A percentile compares a stretch with the other conserved stretches of the same genome.
These are phyloP conservation scores for Stemphylium lycopersici DNA, from an alignment of 2,329 filamentous ascomycete species.

Conservation along the genomic window DNA sequence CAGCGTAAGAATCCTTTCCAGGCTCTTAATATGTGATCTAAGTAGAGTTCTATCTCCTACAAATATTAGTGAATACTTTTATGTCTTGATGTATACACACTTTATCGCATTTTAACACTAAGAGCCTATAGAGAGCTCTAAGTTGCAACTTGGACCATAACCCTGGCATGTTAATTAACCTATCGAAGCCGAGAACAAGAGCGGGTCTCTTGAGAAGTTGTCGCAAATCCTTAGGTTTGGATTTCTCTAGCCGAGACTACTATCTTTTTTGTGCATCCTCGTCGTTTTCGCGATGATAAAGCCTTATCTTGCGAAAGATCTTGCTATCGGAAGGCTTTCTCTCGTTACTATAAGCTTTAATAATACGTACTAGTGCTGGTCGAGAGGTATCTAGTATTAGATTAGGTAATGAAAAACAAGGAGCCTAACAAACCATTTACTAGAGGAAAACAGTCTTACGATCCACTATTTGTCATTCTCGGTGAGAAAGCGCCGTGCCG, in stretches of 20 bases:
- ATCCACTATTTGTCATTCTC: conserved; percentile 31
- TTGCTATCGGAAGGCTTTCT: conserved; percentile 24
- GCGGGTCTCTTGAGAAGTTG: conserved; percentile 20
- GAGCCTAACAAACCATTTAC: conserved; percentile 6
- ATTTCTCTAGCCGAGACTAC: conserved; percentile 26
- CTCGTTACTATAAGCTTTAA: conserved; percentile 17
- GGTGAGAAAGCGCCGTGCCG: conserved; percentile 19
- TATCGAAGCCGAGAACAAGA: conserved; percentile 20
- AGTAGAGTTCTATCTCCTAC: not conserved
- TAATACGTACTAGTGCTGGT: not conserved
- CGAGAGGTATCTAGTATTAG: not conserved
- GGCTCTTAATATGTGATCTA: not conserved
- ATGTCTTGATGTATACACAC: conserved; percentile 9
- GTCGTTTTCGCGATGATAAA: conserved; percentile 21
- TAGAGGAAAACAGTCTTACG: conserved; percentile 20
- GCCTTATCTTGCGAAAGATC: conserved; percentile 29
- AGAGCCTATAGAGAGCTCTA: conserved; percentile 24
- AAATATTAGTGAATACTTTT: conserved; percentile 1
- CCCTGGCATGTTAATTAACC: conserved; percentile 24
- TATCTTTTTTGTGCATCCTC: conserved; percentile 14
- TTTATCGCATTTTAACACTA: conserved; percentile 24
- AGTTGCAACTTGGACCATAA: conserved; percentile 26
- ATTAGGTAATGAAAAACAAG: not conserved
- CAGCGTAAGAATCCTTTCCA: not conserved
- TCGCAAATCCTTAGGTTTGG: conserved; percentile 25